Evolutionary conservation across 805 yeast genomes (phyloP).

Genomic region (Metschnikowia bowlesiae): DNA sequence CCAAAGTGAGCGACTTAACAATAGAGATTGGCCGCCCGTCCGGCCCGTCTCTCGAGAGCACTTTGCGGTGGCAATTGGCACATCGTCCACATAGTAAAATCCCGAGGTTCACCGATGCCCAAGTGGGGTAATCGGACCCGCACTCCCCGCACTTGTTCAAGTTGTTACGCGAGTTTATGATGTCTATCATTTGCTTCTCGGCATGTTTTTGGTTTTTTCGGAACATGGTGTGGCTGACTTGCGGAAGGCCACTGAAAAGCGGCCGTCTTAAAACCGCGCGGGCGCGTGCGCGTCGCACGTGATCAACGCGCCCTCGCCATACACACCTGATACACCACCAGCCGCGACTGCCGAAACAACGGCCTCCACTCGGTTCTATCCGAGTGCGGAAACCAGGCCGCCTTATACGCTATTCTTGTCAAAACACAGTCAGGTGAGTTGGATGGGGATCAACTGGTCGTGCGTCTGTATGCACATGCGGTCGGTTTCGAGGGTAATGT

Average conservation of each 20-base stretch:
- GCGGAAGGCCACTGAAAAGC: not conserved
- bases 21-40: slow-evolving; percentile 46
- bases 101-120: slow-evolving; percentile 52
- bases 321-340: too few species aligned
- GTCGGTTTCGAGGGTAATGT: slow-evolving; percentile 3
- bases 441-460: not conserved
- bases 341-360: too few species aligned
- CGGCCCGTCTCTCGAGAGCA: slow-evolving; percentile 40
- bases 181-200: slow-evolving; percentile 52
- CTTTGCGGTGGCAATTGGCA: slow-evolving; percentile 69
- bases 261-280: not conserved
- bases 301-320: not conserved
- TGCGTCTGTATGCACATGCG: slow-evolving; percentile 1
- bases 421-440: not conserved
- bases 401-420: too few species aligned
- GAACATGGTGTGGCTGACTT: slow-evolving; percentile 19
- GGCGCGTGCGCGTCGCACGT: not conserved
- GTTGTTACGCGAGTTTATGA: slow-evolving; percentile 57
- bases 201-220: slow-evolving; percentile 39
- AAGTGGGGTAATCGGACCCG: slow-evolving; percentile 60
- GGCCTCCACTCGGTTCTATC: too few species aligned
- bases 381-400: too few species aligned
- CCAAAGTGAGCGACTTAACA: slow-evolving; percentile 71
- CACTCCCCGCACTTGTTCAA: slow-evolving; percentile 79
- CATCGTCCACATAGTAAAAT: slow-evolving; percentile 79